Conservation (phyloP, 2,329 filamentous ascomycete genomes). For the Penicillium digitatum region DNA sequence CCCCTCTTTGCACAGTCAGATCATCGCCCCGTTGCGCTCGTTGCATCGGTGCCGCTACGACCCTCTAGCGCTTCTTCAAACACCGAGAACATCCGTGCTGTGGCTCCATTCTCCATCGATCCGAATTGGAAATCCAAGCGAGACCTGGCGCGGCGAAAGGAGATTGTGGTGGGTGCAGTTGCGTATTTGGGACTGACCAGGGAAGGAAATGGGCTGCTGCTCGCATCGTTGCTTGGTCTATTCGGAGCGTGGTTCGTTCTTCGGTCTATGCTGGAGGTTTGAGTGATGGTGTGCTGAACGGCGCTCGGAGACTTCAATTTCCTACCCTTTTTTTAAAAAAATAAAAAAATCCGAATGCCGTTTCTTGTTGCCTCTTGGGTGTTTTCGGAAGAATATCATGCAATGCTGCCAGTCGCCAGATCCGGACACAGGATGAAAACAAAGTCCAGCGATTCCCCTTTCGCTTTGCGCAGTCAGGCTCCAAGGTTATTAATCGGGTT, state of each 20-base stretch:
- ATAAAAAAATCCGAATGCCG: too few species aligned
- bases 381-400: slow-evolving; percentile 1
- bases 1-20: slow-evolving; percentile 80
- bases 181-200: slow-evolving; percentile 53
- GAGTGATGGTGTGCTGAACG: neutral
- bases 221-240: slow-evolving; percentile 38
- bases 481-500: neutral
- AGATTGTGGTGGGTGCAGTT: slow-evolving; percentile 56
- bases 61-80: slow-evolving; percentile 24
- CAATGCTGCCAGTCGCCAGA: slow-evolving; percentile 1
- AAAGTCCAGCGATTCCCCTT: neutral
- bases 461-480: neutral
- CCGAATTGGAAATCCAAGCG: slow-evolving; percentile 54
- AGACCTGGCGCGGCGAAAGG: slow-evolving; percentile 53
- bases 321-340: too few species aligned
- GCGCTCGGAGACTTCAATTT: neutral
- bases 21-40: slow-evolving; percentile 77
- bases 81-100: slow-evolving; percentile 34
- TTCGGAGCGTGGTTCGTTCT: slow-evolving; percentile 44
- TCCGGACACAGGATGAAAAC: neutral
- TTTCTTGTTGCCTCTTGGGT: neutral
- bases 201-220: slow-evolving; percentile 44
- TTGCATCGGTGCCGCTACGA: slow-evolving; percentile 61
- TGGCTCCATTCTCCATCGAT: slow-evolving; percentile 57
- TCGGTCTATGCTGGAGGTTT: slow-evolving; percentile 32